Evolutionary conservation across 1,139 yeast species (phyloP), one percentile per base, ranked within the genome.

Genomic region (Geotrichum australiense): DNA sequence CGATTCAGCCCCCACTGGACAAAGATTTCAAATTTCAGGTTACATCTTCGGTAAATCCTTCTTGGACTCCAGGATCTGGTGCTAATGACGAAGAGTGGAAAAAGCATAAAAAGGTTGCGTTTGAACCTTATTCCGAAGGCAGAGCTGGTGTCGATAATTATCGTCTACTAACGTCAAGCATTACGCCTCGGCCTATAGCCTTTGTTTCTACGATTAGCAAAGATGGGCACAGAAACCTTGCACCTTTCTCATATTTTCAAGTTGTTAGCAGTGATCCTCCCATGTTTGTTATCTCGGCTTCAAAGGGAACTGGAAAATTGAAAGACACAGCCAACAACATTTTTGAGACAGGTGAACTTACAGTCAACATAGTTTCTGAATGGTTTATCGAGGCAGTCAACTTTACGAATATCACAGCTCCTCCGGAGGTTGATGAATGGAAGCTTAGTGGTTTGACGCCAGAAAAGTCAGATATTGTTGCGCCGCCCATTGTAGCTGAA

Each of bases 311-410:
- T 7, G 72, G 65, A 2, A 47, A 42, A 5, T 56, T 61, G 15
- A 78, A 78, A 54, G 81, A 78, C 54, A 67, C 81, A 5, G 61
- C 66, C 38, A 52, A 52, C 10, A 77, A 76, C 50, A 55, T 76
- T 22, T 53, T 73, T 28, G 76, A 70, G 19, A 74, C 78, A 3
- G 64, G 61, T 3, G 83, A 78, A 51, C 64, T 70, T 42, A 74
- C 80, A n/a, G 69, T 78, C 52, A 77, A 71, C 54, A 68, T 78
- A 41, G 68, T 78, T 28, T 68, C 77, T 36, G 84, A 78, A 56
- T 77, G 80, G 80, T 74, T 76, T 52, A 61, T 71, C 22, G 84
- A 78, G 43, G 82, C 82, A 14, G 80, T 81, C 11, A 76, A 78
- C 53, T 69, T 58, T 49, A 59, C 74, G n/a, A 61, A 71, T 14